Evolutionary conservation across 1,139 yeast species (phyloP), one percentile per base, ranked within the genome.

Genomic region (Arxiozyma telluris): DNA sequence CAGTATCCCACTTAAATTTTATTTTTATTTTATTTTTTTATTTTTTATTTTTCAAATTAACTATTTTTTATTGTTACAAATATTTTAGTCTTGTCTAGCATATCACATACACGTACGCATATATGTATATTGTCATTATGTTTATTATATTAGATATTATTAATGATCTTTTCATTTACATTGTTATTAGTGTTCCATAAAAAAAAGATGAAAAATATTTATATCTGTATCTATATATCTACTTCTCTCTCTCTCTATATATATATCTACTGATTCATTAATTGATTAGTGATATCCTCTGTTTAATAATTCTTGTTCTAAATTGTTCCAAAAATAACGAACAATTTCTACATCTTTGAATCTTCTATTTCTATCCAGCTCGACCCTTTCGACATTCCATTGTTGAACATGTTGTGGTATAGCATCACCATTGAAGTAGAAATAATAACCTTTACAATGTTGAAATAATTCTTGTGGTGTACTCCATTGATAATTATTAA

Each of bases 261-360:
- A 30, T 30, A 5, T 30, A 30, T 34, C 9, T 34, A 15, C n/a
- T 34, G n/a, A n/a, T 4, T 34, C 3, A 34, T 15, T 34, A 34
- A 34, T 15, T 12, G 6, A 34, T 34, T 55, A 67, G 44, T 57
- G 67, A 52, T 59, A 77, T 1, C 82, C 82, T 57, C 71, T 73
- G 6, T 70, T 62, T 2, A 80, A 64, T 71, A 86, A 76, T 52
- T 81, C 77, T 66, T 75, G 82, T 60, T 86, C 93, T 54, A 86
- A 70, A 42, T 79, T 79, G 48, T 82, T 83, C 98, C 98, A 93
- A 63, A 93, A 81, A 56, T 80, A 80, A 65, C 87, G 89, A 39
- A 84, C 86, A 27, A 88, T 84, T 76, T 91, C 95, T 57, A 89
- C 80, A 69, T 93, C 98, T 64, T 87, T 83, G 72, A 91, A 93